Evolutionary conservation across 306 rosid species (phyloP), one percentile per base, ranked within the genome.

Genomic region (Citrullus amarus): DNA sequence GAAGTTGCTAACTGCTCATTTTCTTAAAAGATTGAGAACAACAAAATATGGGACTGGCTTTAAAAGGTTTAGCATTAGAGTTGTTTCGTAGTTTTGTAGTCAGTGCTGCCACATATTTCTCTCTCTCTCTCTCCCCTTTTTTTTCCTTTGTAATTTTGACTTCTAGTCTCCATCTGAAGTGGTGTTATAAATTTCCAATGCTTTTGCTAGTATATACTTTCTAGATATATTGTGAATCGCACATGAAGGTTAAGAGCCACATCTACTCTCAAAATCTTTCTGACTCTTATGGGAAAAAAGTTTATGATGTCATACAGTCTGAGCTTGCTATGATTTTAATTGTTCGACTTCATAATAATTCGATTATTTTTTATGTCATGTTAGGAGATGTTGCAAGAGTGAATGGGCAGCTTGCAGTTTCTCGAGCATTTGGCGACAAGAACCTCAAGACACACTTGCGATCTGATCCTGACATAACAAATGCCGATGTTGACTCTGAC

Each of bases 331-430:
- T 38, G 69, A 22, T n/a, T 18, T 41, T 61, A 43, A 20, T 68
- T n/a, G 36, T 68, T 11, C 9, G 22, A 48, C 58, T 48, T 34
- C n/a, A 34, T 17, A 53, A 18, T 18, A 51, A 32, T 76, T n/a
- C 14, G 69, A 18, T 76, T n/a, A 6, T 18, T 4, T 30, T 54
- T 9, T 62, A 38, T 69, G 48, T 48, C 79, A 51, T 70, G 20
- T 79, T 86, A 92, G 96, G 97, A 36, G 97, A 92, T 79, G 97
- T 90, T 79, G 97, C 96, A 71, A 83, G 96, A 84, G 97, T 92
- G 81, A 92, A 92, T 18, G 97, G 97, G 32, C 97, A 92, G 83
- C 96, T 92, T n/a, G 97, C 96, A 30, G 96, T 92, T 79, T 88
- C 97, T 79, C 88, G 97, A 79, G 97, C 97, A 43, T 92, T 92